Conservation (phyloP, 2,329 filamentous ascomycete species). For the Fonsecaea multimorphosa region DNA sequence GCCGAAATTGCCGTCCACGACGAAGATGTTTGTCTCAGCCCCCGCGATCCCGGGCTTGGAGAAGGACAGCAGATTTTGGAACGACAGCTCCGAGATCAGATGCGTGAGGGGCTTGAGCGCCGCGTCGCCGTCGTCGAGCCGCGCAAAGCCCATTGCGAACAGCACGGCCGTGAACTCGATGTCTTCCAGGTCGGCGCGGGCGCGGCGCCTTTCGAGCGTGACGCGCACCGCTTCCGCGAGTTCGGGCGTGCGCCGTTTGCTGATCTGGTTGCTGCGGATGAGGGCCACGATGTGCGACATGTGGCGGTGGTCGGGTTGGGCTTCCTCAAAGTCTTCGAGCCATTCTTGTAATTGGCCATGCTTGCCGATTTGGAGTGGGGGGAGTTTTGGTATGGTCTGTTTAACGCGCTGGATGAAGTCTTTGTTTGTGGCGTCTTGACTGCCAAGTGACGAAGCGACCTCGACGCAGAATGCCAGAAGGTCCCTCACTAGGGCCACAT, state of each 20-base stretch:
- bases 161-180: conserved; percentile 5
- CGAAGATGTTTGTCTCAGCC: background rate
- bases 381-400: background rate
- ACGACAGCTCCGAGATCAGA: background rate
- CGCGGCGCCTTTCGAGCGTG: background rate
- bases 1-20: background rate
- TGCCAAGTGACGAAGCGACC: background rate
- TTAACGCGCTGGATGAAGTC: background rate
- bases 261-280: background rate
- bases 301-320: conserved; percentile 4
- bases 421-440: background rate
- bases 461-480: background rate
- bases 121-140: background rate
- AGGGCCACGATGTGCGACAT: conserved; percentile 3
- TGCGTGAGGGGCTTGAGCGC: conserved; percentile 1
- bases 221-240: background rate
- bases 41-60: background rate
- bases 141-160: background rate
- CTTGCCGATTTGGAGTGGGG: background rate
- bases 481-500: background rate
- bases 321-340: conserved; percentile 8
- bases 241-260: background rate
- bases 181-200: conserved; percentile 1
- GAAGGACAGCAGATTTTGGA: background rate
- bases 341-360: conserved; percentile 6